These are phyloP conservation scores for Sporothrix pseudoabietina DNA, from an alignment of 2,329 filamentous ascomycete species.

Conservation along the genomic window DNA sequence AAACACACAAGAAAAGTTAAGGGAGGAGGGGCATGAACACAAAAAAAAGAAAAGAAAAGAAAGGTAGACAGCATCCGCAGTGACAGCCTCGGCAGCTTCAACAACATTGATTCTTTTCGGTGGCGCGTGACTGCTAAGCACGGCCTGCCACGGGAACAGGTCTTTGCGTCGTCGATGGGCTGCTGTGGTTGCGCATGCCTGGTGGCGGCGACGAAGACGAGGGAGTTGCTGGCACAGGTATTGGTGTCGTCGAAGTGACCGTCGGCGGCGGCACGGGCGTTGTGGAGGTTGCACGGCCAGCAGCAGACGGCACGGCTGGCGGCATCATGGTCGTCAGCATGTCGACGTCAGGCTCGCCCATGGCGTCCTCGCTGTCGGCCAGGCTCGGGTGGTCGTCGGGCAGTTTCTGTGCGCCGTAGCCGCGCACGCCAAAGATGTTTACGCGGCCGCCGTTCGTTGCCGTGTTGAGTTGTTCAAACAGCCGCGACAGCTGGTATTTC, in stretches of 20 bases:
- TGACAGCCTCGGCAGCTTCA: neutral
- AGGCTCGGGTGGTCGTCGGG: conserved; percentile 53
- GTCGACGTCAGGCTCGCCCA: conserved; percentile 58
- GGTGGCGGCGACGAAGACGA: conserved; percentile 21
- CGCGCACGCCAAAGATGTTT: conserved; percentile 65
- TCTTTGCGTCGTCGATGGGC: conserved; percentile 20
- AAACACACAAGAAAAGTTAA: neutral
- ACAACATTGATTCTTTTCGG: neutral
- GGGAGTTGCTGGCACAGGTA: conserved; percentile 26
- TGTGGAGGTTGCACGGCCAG: neutral
- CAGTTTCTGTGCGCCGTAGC: conserved; percentile 58
- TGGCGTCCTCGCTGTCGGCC: conserved; percentile 57
- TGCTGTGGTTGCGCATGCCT: conserved; percentile 24
- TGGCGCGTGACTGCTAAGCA: conserved; percentile 1
- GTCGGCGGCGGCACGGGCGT: conserved; percentile 10
- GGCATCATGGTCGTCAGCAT: conserved; percentile 39
- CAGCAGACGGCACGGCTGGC: conserved; percentile 28
- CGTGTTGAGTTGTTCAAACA: conserved; percentile 66
- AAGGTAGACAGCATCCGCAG: neutral
- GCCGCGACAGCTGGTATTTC: conserved; percentile 63
- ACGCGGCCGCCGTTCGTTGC: conserved; percentile 66
- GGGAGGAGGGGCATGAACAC: neutral
- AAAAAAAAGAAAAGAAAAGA: neutral
- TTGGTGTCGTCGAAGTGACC: conserved; percentile 30
- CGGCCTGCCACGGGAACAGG: conserved; percentile 26